phyloP scores from a whole-genome alignment of 1,284 basidiomycete genomes.

The Rhodotorula mucilaginosa region DNA sequence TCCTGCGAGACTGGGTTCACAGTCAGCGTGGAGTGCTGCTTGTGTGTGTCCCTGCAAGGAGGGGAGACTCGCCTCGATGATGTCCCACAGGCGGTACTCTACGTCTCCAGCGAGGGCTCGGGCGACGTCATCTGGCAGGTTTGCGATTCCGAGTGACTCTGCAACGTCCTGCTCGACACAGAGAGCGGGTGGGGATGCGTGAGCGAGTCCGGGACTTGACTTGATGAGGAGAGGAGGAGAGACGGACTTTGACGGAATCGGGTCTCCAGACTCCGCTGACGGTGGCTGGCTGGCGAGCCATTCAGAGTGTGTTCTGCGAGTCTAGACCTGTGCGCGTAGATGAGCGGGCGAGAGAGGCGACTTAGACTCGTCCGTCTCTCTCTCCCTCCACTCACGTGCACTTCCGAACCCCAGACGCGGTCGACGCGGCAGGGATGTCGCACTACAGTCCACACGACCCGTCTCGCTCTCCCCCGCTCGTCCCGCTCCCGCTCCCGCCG shows the following conservation, averaged over 20 bases:
- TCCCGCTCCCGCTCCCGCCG: not conserved
- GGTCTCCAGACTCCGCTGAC: conserved; percentile 38
- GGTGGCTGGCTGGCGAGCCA: conserved; percentile 12
- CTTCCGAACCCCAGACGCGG: not conserved
- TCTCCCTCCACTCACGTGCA: not conserved
- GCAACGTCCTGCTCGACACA: conserved; percentile 71
- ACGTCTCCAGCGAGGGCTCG: conserved; percentile 89
- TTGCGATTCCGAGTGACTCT: conserved; percentile 79
- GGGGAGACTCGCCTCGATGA: conserved; percentile 67
- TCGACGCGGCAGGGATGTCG: not conserved
- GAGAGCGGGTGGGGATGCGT: not conserved
- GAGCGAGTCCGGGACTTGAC: no score
- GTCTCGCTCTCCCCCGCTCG: not conserved
- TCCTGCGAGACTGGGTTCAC: conserved; percentile 58
- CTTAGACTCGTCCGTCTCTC: not conserved
- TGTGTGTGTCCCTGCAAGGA: not conserved
- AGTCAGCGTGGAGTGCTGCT: not conserved
- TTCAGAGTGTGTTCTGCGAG: not conserved
- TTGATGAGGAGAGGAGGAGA: not conserved
- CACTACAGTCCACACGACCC: not conserved
- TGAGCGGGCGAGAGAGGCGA: not conserved
- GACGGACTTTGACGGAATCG: conserved; percentile 37
- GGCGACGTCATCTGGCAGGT: conserved; percentile 74
- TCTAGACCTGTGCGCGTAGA: not conserved
- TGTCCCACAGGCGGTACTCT: conserved; percentile 91